A percentile compares a stretch with the other conserved stretches of the same genome.
Evolutionary conservation across 75 land plant species (phyloP).

Genomic region (Pinus albicaulis): DNA sequence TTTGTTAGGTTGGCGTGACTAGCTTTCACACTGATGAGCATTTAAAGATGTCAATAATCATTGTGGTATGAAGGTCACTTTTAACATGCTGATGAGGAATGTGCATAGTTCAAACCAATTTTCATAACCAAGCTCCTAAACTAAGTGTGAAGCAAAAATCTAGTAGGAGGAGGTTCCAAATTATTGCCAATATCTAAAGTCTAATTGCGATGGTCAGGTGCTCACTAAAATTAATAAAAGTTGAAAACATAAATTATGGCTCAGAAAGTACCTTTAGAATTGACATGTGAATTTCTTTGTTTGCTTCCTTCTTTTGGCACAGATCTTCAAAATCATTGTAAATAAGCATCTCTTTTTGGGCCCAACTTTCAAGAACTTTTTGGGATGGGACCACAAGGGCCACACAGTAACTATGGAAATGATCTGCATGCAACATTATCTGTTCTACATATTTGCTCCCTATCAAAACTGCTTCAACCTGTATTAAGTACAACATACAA

Average conservation of each 20-base stretch:
- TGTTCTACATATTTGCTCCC: slow-evolving; percentile 71
- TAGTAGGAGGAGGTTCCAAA: no score
- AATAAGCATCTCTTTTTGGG: slow-evolving; percentile 44
- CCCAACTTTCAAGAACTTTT: slow-evolving; percentile 72
- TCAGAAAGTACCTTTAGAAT: slow-evolving; percentile 51
- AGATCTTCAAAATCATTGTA: slow-evolving; percentile 57
- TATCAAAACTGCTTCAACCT: slow-evolving; percentile 81
- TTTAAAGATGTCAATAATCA: no score
- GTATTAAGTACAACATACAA: slow-evolving; percentile 1
- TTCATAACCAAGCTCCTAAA: no score
- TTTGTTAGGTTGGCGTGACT: no score
- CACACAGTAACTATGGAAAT: slow-evolving; percentile 76
- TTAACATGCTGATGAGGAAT: no score
- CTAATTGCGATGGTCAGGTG: no score
- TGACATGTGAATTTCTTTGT: slow-evolving; percentile 54
- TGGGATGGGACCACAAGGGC: slow-evolving; percentile 70
- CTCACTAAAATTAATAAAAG: no score
- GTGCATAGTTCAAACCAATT: no score
- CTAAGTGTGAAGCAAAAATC: no score
- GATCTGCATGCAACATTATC: slow-evolving; percentile 85
- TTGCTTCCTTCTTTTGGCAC: slow-evolving; percentile 61
- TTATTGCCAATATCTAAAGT: no score
- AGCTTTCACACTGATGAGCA: no score
- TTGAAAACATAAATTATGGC: background rate
- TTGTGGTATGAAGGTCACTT: no score